These are phyloP conservation scores for Saccharomycopsis javanensis DNA, from an alignment of 805 yeast genomes.

Conservation along the genomic window DNA sequence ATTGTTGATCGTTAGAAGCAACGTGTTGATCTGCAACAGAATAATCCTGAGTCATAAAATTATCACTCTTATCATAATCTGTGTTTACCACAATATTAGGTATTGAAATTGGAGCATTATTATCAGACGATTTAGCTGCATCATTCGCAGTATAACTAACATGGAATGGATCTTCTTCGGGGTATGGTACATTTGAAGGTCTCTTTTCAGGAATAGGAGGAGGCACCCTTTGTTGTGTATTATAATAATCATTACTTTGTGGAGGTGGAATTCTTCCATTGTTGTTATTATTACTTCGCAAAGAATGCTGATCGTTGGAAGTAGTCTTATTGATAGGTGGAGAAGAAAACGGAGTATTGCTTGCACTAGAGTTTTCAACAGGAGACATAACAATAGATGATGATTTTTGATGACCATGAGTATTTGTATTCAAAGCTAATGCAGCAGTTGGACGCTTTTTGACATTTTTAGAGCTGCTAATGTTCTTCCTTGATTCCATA, in stretches of 20 bases:
- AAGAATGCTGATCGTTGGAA: neutral
- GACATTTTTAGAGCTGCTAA: conserved; percentile 29
- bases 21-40: neutral
- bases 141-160: neutral
- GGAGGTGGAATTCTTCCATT: neutral
- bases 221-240: neutral
- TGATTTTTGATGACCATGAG: neutral
- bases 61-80: conserved; percentile 8
- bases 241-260: neutral
- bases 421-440: neutral
- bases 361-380: neutral
- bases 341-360: neutral
- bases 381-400: neutral
- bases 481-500: conserved; percentile 41
- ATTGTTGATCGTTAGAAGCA: neutral
- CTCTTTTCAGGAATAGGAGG: neutral
- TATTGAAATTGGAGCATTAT: neutral
- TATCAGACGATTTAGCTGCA: neutral
- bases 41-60: conserved; percentile 4
- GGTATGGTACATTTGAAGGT: conserved; percentile 1
- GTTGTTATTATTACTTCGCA: neutral
- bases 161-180: neutral
- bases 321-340: neutral
- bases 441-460: neutral
- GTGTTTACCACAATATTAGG: conserved; percentile 10